A percentile compares a stretch with the other conserved stretches of the same genome.
These are phyloP conservation scores for Sonneratia caseolaris DNA, from an alignment of 345 rosid species.

Conservation along the genomic window DNA sequence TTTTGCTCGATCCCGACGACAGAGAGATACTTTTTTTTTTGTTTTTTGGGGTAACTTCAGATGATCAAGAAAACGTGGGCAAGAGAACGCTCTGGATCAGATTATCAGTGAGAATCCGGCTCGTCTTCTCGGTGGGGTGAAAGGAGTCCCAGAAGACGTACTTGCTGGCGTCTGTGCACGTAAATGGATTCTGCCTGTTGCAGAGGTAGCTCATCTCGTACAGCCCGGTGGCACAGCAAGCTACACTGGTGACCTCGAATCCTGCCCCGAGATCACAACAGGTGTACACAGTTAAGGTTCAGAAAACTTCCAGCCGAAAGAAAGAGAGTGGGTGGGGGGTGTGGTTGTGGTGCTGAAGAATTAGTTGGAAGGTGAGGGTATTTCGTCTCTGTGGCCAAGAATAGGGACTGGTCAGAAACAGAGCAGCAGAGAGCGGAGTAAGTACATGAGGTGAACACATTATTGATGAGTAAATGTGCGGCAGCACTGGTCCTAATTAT, in stretches of 20 bases:
- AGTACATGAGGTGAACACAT: neutral
- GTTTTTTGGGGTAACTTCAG: neutral
- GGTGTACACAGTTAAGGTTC: too few species aligned
- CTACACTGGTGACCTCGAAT: conserved; percentile 22
- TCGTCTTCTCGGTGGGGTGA: conserved; percentile 35
- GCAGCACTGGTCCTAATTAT: neutral
- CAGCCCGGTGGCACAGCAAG: conserved; percentile 56
- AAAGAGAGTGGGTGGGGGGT: too few species aligned
- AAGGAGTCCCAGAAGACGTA: conserved; percentile 43
- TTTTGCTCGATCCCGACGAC: neutral
- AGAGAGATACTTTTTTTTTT: neutral
- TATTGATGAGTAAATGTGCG: neutral
- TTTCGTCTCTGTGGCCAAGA: too few species aligned
- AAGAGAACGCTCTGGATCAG: conserved; percentile 12
- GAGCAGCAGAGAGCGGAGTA: neutral
- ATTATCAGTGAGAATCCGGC: conserved; percentile 14
- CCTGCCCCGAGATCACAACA: conserved; percentile 21
- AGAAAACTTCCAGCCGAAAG: too few species aligned
- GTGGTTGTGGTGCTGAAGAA: too few species aligned
- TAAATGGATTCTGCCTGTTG: conserved; percentile 18
- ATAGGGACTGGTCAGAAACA: neutral
- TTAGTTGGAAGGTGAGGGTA: too few species aligned
- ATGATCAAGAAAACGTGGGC: conserved; percentile 13
- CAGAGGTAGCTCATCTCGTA: conserved; percentile 48
- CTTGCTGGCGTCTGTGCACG: conserved; percentile 43